Percentiles rank a stretch among this genome's conserved stretches.
Conservation (phyloP, 768 basidiomycete genomes). For the Russula griseocarnosa region DNA sequence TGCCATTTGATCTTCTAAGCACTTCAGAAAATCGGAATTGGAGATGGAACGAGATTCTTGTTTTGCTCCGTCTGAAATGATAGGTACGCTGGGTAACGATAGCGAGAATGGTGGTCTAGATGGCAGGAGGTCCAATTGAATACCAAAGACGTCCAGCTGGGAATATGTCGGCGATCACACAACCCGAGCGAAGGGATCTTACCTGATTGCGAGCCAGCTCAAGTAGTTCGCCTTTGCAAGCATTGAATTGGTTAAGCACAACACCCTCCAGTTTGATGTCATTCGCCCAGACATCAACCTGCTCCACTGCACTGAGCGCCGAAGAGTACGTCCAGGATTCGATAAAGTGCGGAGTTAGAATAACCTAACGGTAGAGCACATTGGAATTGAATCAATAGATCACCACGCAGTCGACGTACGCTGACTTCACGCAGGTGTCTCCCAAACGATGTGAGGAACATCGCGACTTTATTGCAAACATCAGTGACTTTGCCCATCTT, state of each 20-base stretch:
- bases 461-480: slow-evolving; percentile 62
- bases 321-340: slow-evolving; percentile 95
- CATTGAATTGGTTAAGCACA: slow-evolving; percentile 52
- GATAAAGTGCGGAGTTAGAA: slow-evolving; percentile 66
- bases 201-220: slow-evolving; percentile 87
- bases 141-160: slow-evolving; percentile 84
- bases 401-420: slow-evolving; percentile 41
- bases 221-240: slow-evolving; percentile 82
- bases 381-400: slow-evolving; percentile 6
- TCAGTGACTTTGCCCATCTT: slow-evolving; percentile 65
- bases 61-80: slow-evolving; percentile 28
- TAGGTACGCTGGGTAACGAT: slow-evolving; percentile 34
- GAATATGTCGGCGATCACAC: slow-evolving; percentile 11
- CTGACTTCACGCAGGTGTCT: slow-evolving; percentile 69
- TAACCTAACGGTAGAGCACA: slow-evolving; percentile 37
- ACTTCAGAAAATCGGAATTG: slow-evolving; percentile 55
- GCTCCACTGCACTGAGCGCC: slow-evolving; percentile 75
- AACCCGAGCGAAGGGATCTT: background rate
- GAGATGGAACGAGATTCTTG: slow-evolving; percentile 44
- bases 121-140: slow-evolving; percentile 69
- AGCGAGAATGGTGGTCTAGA: slow-evolving; percentile 66
- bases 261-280: slow-evolving; percentile 46
- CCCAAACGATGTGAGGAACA: slow-evolving; percentile 76
- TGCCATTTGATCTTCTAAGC: slow-evolving; percentile 48
- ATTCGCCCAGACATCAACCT: slow-evolving; percentile 70